Conservation (phyloP, 257 asterid species). For the Catharanthus roseus region DNA sequence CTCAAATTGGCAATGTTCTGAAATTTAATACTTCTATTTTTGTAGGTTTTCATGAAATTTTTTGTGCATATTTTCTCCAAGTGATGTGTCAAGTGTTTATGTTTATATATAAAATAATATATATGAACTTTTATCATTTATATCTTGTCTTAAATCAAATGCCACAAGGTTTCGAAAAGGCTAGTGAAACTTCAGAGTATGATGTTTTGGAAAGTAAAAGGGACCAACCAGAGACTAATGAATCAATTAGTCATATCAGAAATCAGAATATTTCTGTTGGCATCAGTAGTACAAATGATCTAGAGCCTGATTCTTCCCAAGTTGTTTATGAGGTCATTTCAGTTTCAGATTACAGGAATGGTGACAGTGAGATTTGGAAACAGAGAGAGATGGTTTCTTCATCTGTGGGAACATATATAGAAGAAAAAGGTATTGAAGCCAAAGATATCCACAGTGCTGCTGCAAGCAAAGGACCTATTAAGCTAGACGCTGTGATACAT, state of each 20-base stretch:
- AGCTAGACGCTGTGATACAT: conserved; percentile 8
- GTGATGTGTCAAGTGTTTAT: background rate
- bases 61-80: background rate
- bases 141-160: conserved; percentile 11
- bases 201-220: conserved; percentile 22
- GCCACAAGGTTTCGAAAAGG: background rate
- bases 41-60: background rate
- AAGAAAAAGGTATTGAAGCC: conserved; percentile 14
- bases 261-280: conserved; percentile 27
- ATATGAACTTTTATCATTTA: background rate
- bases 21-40: background rate
- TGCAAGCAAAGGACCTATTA: conserved; percentile 9
- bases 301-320: conserved; percentile 13
- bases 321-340: conserved; percentile 17
- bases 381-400: conserved; percentile 18
- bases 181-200: conserved; percentile 17
- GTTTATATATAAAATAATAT: background rate
- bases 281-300: conserved; percentile 7
- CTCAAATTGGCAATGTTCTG: background rate
- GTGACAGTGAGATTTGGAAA: conserved; percentile 18
- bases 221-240: conserved; percentile 20
- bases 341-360: conserved; percentile 5
- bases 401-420: conserved; percentile 16
- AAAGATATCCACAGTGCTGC: background rate
- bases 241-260: conserved; percentile 12